These are phyloP conservation scores for Chlamydomonas sp. DNA, from an alignment of 139 green algal genomes.

Conservation along the genomic window DNA sequence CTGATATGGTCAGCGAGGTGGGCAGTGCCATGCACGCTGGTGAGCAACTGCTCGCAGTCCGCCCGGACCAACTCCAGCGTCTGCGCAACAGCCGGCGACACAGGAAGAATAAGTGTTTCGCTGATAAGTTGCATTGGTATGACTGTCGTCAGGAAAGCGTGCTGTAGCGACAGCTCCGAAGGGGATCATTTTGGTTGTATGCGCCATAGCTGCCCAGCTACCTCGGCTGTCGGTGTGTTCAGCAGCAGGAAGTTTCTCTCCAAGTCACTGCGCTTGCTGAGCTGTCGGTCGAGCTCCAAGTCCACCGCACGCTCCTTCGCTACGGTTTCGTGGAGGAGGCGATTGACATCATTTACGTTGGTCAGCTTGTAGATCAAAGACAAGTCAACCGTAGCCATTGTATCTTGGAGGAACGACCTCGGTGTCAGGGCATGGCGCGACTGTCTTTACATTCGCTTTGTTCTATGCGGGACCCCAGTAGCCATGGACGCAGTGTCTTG, in stretches of 20 bases:
- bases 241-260: slow-evolving; percentile 70
- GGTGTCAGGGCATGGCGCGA: neutral
- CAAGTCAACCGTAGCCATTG: slow-evolving; percentile 19
- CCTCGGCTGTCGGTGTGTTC: slow-evolving; percentile 69
- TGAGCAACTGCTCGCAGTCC: slow-evolving; percentile 83
- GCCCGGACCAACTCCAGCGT: slow-evolving; percentile 77
- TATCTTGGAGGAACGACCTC: neutral
- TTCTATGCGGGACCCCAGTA: too few relatives aligned
- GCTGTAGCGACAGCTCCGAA: neutral
- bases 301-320: slow-evolving; percentile 87
- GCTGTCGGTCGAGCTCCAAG: slow-evolving; percentile 72
- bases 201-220: slow-evolving; percentile 15
- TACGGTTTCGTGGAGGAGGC: slow-evolving; percentile 82
- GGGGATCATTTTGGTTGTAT: neutral
- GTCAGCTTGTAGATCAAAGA: slow-evolving; percentile 60
- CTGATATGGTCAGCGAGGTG: slow-evolving; percentile 86
- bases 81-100: slow-evolving; percentile 43
- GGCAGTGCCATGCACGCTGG: slow-evolving; percentile 74
- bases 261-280: slow-evolving; percentile 62
- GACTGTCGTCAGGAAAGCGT: neutral
- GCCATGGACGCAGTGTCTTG: too few relatives aligned
- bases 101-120: neutral
- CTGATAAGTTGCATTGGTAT: neutral
- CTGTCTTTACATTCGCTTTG: neutral
- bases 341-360: slow-evolving; percentile 75